Base-by-base conservation (phyloP, 202 grass and related monocot genomes). In the Zoysia matrella region DNA sequence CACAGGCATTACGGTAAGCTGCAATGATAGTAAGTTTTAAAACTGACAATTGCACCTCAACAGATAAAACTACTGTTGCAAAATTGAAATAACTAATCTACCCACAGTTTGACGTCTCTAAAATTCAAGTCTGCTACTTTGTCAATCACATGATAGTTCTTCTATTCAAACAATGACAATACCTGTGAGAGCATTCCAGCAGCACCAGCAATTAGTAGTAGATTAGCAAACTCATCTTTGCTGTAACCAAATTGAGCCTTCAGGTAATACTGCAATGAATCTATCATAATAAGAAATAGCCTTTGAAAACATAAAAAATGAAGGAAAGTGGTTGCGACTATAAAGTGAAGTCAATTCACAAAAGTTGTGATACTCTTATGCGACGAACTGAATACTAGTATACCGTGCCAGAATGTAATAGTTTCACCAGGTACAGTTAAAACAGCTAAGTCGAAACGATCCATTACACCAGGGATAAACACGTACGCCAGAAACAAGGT, bases 181-280 rank as follows among this genome's bases (percentile, higher is more conserved):
- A 95, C 96, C 89, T 99, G 96, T 63, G 93, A 99, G 2, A 93
- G 53, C 73, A 90, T 92, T 79, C 91, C 96, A 22, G 93, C 87
- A 74, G 70, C 65, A 40, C 87, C 91, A 7, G 8, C 51, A 76
- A 94, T 95, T 44, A 99, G 75, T 69, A 95, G 18, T 66, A 99
- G 90, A 85, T 99, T 84, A 69, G 96, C 96, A 86, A 83, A 99
- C 52, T 95, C 89, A 36, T 95, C 72, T 73, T 95, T 99, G 91
- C 80, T 99, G 72, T 91, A 98, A 48, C 92, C 88, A 48, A 98
- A 98, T 10, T 70, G 90, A 36, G 90, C 96, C 79, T 98, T 98
- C 46, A 98, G 80, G 85, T 88, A 98, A 66, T 88, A 98, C 96
- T 98, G 87, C 74, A 88, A 84, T 8, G 62, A 13, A 5, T 56